Base-by-base conservation (phyloP, 805 yeast species). In the Cyberlindnera mississippiensis region DNA sequence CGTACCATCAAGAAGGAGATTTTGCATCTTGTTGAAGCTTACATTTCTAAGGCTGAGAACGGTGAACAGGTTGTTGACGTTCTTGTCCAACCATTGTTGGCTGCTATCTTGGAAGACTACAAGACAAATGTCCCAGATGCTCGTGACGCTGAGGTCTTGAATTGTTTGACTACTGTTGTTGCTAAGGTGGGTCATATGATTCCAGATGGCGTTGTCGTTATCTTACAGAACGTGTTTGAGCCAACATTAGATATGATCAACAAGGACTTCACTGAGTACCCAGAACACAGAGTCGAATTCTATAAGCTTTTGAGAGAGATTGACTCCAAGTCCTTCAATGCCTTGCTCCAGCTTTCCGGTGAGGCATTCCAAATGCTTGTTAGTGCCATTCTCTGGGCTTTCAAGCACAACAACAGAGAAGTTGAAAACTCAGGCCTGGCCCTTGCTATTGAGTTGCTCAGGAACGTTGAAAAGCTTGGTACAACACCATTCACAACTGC, bases 311-410 rank as follows among this genome's bases (percentile, higher is more conserved):
- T 93, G 60, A 82, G 90, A 55, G 95, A 86, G 45, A 91, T 93
- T 58, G 84, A 93, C 63, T 65, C 80, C 52, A 83, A 85, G 59
- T 82, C 93, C 14, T 93, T 93, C 73, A 75, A 78, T 44, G 96
- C 97, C 1, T 73, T 93, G 51, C 71, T 88, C 46, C 85, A 88
- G 62, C 75, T 93, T 50, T 95, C 97, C 9, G 91, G 95, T 3
- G 89, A 80, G 49, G 95, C 96, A 18, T 91, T 93, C 75, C 89
- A 85, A 59, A 76, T 88, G 45, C 83, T 93, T 43, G 80, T 93
- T 46, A 91, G 89, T 66, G 95, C 98, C 3, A 90, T 96, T 35
- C 72, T 93, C 57, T 93, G 99, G 99, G 97, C 98, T 0, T 86
- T 93, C 64, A 91, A 93, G 66, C 99, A 93, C 64, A 93, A 90